phyloP scores from a whole-genome alignment of 306 rosid genomes.

The Datisca glomerata region DNA sequence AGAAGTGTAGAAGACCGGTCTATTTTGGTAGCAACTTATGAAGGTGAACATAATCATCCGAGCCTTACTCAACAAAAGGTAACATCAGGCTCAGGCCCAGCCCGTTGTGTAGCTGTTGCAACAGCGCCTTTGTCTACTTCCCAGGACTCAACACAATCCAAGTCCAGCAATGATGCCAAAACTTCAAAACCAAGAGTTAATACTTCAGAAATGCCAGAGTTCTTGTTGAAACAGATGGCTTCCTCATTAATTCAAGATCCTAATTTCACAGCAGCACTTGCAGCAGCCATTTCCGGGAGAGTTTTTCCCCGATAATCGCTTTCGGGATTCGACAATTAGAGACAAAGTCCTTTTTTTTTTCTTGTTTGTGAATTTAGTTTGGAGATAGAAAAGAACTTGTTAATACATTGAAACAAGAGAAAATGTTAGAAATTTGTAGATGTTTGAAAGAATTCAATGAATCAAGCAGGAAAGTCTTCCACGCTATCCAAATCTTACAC shows the following conservation, averaged over 20 bases:
- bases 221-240: slow-evolving; percentile 89
- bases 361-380: too few species aligned
- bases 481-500: too few species aligned
- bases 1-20: slow-evolving; percentile 94
- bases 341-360: too few species aligned
- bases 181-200: slow-evolving; percentile 27
- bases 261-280: slow-evolving; percentile 78
- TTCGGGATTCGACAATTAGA: too few species aligned
- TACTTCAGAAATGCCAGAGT: slow-evolving; percentile 39
- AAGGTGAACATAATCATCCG: slow-evolving; percentile 95
- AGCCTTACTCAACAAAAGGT: slow-evolving; percentile 43
- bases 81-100: slow-evolving; percentile 40
- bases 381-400: too few species aligned
- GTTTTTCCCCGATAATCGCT: slow-evolving; percentile 14
- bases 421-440: too few species aligned
- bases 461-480: too few species aligned
- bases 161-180: slow-evolving; percentile 26
- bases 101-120: slow-evolving; percentile 20
- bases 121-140: slow-evolving; percentile 34
- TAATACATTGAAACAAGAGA: too few species aligned
- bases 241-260: slow-evolving; percentile 88
- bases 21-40: slow-evolving; percentile 77
- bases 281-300: slow-evolving; percentile 87
- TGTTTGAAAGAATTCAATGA: too few species aligned
- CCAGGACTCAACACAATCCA: slow-evolving; percentile 36